Conservation (phyloP, 768 basidiomycete genomes). For the Amanita pseudoporphyria region DNA sequence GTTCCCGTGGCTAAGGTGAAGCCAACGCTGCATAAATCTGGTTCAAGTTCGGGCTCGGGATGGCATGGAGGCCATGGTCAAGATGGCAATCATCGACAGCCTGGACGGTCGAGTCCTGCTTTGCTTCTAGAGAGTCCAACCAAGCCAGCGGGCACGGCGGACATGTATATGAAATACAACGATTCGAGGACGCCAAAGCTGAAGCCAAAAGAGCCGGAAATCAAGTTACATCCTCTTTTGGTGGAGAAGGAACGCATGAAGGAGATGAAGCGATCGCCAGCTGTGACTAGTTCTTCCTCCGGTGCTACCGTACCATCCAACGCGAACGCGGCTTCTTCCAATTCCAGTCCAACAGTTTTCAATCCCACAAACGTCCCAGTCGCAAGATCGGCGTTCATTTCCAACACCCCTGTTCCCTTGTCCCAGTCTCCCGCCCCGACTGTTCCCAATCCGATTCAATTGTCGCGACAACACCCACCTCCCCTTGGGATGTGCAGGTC, state of each 20-base stretch:
- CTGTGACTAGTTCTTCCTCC: not conserved
- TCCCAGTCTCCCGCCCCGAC: not conserved
- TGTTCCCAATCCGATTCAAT: not conserved
- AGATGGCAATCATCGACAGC: not conserved
- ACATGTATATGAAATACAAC: not conserved
- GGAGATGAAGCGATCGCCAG: not conserved
- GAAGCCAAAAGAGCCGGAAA: not conserved
- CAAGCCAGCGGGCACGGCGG: not conserved
- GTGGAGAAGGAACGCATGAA: constrained; percentile 1
- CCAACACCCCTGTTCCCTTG: not conserved
- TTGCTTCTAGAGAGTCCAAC: not conserved
- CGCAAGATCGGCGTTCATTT: not conserved
- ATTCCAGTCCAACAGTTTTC: not conserved
- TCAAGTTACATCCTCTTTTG: constrained; percentile 4
- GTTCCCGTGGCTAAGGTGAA: not conserved
- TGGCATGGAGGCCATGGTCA: not conserved
- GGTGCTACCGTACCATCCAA: not conserved
- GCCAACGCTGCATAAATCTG: not conserved
- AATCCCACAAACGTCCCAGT: not conserved
- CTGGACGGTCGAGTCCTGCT: not conserved
- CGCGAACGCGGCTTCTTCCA: not conserved
- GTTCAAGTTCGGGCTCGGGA: not conserved
- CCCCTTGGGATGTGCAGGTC: constrained; percentile 3
- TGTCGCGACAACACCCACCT: not conserved
- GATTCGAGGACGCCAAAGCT: not conserved